These are phyloP conservation scores for Fraxinus nigra DNA, from an alignment of 305 asterid genomes.

Conservation along the genomic window DNA sequence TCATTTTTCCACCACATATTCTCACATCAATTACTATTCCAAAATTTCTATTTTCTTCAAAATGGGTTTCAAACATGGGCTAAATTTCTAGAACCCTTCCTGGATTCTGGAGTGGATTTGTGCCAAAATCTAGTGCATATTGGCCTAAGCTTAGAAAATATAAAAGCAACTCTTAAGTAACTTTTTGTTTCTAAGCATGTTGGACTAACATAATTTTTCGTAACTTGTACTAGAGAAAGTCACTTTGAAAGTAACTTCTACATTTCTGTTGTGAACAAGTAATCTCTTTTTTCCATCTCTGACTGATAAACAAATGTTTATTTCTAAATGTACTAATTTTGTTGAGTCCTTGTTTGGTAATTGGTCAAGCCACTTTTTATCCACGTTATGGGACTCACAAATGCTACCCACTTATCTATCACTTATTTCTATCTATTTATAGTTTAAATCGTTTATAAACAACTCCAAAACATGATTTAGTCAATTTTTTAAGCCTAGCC, in stretches of 20 bases:
- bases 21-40: too few relatives aligned
- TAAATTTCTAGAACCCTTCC: not conserved
- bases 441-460: too few relatives aligned
- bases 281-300: not conserved
- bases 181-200: not conserved
- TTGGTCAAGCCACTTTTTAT: too few relatives aligned
- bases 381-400: too few relatives aligned
- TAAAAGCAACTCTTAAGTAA: not conserved
- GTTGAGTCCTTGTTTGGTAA: not conserved
- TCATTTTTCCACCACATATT: too few relatives aligned
- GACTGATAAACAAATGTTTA: not conserved
- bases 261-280: not conserved
- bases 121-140: constrained; percentile 3
- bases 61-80: too few relatives aligned
- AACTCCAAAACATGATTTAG: too few relatives aligned
- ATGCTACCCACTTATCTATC: too few relatives aligned
- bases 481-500: not conserved
- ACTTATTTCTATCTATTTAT: too few relatives aligned
- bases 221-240: not conserved
- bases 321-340: not conserved
- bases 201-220: not conserved
- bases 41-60: too few relatives aligned
- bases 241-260: not conserved
- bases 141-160: not conserved
- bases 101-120: not conserved